These are phyloP conservation scores for Lepidopterella palustris DNA, from an alignment of 495 filamentous ascomycete species.

Conservation along the genomic window DNA sequence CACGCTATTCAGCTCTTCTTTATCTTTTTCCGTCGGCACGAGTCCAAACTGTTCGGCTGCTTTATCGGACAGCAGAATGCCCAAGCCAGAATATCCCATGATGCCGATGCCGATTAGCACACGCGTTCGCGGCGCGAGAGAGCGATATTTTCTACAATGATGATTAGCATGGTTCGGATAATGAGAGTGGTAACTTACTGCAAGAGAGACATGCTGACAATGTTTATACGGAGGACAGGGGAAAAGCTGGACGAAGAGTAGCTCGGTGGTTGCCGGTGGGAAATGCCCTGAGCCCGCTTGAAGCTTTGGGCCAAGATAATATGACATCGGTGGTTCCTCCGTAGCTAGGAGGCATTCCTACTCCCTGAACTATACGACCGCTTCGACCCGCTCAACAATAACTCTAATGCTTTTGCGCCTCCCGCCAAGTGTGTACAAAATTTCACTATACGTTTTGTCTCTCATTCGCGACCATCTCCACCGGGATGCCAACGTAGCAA, in stretches of 20 bases:
- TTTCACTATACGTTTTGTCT: neutral
- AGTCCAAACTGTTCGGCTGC: constrained; percentile 59
- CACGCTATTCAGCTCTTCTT: constrained; percentile 47
- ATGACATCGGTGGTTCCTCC: neutral
- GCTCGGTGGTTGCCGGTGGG: neutral
- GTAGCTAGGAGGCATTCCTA: too few relatives aligned
- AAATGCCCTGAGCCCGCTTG: neutral
- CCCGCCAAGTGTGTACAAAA: neutral
- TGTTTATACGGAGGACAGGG: neutral
- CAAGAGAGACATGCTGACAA: constrained; percentile 28
- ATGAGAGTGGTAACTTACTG: constrained; percentile 23
- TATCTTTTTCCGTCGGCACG: constrained; percentile 55
- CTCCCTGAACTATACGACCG: too few relatives aligned
- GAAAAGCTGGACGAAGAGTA: neutral
- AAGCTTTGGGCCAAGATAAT: neutral
- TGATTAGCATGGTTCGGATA: neutral
- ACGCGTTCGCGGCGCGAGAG: constrained; percentile 54
- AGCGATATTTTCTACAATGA: constrained; percentile 46
- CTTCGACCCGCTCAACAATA: too few relatives aligned
- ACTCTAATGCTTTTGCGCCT: too few relatives aligned
- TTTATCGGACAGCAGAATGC: constrained; percentile 51
- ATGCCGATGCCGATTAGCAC: constrained; percentile 58
- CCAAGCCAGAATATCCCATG: constrained; percentile 58
- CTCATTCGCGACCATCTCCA: neutral
- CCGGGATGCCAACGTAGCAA: neutral